These are phyloP conservation scores for Annulohypoxylon bovei DNA, from an alignment of 495 filamentous ascomycete species.

Conservation along the genomic window DNA sequence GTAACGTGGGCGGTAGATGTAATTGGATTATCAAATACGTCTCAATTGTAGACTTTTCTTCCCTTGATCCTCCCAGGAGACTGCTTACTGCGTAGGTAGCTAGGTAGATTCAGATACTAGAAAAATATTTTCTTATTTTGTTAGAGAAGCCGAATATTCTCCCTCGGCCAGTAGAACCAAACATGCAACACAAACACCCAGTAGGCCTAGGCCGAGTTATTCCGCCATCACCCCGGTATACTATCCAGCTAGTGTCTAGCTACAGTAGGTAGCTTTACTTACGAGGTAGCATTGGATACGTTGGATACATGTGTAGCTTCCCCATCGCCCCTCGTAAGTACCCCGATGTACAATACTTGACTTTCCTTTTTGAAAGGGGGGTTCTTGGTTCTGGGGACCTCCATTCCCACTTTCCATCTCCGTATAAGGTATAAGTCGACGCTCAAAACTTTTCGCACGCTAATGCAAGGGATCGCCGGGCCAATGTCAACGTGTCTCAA, in stretches of 20 bases:
- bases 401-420: conserved; percentile 32
- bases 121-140: conserved; percentile 21
- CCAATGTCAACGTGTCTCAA: conserved; percentile 27
- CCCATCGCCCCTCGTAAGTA: conserved; percentile 13
- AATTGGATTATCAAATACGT: conserved; percentile 12
- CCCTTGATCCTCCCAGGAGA: neutral
- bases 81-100: neutral
- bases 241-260: neutral
- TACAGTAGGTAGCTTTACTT: neutral
- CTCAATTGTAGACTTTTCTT: conserved; percentile 13
- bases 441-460: conserved; percentile 22
- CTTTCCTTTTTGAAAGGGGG: neutral
- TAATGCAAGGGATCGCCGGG: conserved; percentile 36
- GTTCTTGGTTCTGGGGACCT: neutral
- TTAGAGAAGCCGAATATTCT: neutral
- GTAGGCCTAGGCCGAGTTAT: conserved; percentile 21
- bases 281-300: neutral
- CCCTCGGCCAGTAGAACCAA: neutral
- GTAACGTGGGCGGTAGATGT: neutral
- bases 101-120: neutral
- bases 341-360: conserved; percentile 6
- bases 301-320: no score
- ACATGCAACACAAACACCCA: neutral
- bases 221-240: conserved; percentile 15
- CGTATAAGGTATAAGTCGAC: conserved; percentile 7